Percentiles rank a stretch among this genome's conserved stretches.
phyloP scores from a whole-genome alignment of 2,329 filamentous ascomycete genomes.

The Cladosporium colombiae region DNA sequence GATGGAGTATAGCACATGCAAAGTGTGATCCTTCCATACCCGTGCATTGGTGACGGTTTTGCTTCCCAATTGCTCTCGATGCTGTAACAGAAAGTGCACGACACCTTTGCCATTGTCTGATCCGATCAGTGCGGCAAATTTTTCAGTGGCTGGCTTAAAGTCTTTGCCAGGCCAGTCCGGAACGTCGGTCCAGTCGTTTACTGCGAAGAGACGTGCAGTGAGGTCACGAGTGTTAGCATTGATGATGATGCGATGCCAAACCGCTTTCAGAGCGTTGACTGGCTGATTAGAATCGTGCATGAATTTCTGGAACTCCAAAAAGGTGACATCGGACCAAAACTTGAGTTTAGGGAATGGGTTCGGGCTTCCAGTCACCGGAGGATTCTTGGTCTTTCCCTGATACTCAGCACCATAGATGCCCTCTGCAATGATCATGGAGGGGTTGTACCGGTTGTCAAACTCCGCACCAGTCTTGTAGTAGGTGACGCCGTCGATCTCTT shows the following conservation, averaged over 20 bases:
- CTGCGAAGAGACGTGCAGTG: background rate
- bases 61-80: conserved; percentile 23
- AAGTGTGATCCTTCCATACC: conserved; percentile 12
- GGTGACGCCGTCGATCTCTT: conserved; percentile 5
- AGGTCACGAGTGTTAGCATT: conserved; percentile 8
- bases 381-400: conserved; percentile 11
- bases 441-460: conserved; percentile 18
- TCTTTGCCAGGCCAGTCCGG: conserved; percentile 16
- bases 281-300: conserved; percentile 6
- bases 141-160: conserved; percentile 11
- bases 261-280: background rate
- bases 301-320: conserved; percentile 22
- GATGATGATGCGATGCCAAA: conserved; percentile 12
- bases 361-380: conserved; percentile 18
- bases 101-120: conserved; percentile 23
- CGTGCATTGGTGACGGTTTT: conserved; percentile 18
- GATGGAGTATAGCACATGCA: conserved; percentile 9
- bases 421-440: conserved; percentile 5
- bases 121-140: conserved; percentile 21
- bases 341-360: conserved; percentile 19
- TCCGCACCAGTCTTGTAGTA: conserved; percentile 15
- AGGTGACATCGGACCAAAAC: conserved; percentile 26
- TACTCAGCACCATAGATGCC: conserved; percentile 10
- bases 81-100: conserved; percentile 23
- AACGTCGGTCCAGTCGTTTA: conserved; percentile 1